Conservation (phyloP, 2,329 filamentous ascomycete species). For the Amphichorda felina region DNA sequence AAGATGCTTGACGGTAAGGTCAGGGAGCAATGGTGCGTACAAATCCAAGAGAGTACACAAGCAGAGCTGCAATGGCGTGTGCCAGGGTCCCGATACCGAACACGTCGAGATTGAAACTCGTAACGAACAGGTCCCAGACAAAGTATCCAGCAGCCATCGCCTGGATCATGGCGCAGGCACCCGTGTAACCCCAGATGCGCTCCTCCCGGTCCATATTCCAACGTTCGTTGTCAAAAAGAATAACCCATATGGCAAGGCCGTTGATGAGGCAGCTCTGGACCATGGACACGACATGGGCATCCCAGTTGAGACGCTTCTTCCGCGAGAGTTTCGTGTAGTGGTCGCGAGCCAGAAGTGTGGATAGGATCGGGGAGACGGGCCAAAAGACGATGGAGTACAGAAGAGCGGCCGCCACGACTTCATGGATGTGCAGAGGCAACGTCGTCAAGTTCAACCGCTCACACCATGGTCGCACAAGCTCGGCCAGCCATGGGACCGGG, state of each 20-base stretch:
- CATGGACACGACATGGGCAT: slow-evolving; percentile 77
- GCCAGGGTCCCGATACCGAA: slow-evolving; percentile 69
- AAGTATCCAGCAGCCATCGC: slow-evolving; percentile 73
- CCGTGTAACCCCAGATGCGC: slow-evolving; percentile 69
- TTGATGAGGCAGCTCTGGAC: slow-evolving; percentile 67
- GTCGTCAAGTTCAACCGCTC: slow-evolving; percentile 49
- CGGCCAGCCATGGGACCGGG: slow-evolving; percentile 43
- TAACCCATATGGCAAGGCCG: slow-evolving; percentile 60
- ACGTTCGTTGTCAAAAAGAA: slow-evolving; percentile 56
- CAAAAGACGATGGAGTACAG: slow-evolving; percentile 59
- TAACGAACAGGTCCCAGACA: slow-evolving; percentile 68
- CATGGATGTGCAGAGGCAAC: slow-evolving; percentile 66
- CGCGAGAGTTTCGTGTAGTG: slow-evolving; percentile 53
- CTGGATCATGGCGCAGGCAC: slow-evolving; percentile 59
- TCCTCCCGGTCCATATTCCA: slow-evolving; percentile 52
- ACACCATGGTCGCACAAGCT: slow-evolving; percentile 51
- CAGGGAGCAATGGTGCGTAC: slow-evolving; percentile 37
- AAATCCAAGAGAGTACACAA: slow-evolving; percentile 68
- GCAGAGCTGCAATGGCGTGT: slow-evolving; percentile 62
- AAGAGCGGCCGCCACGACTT: slow-evolving; percentile 53
- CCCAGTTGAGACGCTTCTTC: slow-evolving; percentile 64
- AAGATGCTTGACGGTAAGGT: not conserved
- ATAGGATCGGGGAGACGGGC: slow-evolving; percentile 56
- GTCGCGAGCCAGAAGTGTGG: slow-evolving; percentile 46
- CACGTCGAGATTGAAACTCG: slow-evolving; percentile 52